Conservation (phyloP, 208 protist genomes). For the Wallacemonas collosoma region DNA sequence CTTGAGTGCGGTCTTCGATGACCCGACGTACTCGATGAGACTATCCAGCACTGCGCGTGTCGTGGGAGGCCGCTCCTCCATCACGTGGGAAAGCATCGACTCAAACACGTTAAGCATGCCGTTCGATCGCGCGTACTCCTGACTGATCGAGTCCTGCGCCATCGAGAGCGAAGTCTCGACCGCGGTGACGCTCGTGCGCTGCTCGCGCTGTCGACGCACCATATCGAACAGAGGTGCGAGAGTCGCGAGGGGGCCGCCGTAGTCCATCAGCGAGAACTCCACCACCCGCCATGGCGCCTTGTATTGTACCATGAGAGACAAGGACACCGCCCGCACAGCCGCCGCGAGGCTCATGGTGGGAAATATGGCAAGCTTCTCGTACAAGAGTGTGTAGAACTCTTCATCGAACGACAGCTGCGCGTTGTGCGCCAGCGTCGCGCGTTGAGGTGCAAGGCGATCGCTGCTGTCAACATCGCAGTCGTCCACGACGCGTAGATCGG, state of each 20-base stretch:
- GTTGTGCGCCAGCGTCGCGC: constrained; percentile 40
- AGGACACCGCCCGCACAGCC: constrained; percentile 32
- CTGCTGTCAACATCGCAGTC: constrained; percentile 6
- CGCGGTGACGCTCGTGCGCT: neutral
- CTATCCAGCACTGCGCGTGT: constrained; percentile 54
- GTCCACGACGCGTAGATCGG: constrained; percentile 41
- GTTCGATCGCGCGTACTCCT: constrained; percentile 31
- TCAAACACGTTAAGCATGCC: constrained; percentile 70
- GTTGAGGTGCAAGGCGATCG: constrained; percentile 20
- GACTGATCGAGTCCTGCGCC: constrained; percentile 34
- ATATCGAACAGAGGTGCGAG: constrained; percentile 22
- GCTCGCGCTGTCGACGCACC: neutral
- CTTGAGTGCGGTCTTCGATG: constrained; percentile 24
- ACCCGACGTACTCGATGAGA: constrained; percentile 58
- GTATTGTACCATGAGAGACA: constrained; percentile 22
- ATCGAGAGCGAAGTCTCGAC: neutral
- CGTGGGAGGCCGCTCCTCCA: constrained; percentile 38
- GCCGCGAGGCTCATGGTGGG: constrained; percentile 33
- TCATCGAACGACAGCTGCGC: constrained; percentile 15
- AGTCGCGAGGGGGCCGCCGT: constrained; percentile 47
- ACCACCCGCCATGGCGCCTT: constrained; percentile 59
- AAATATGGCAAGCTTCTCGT: constrained; percentile 26
- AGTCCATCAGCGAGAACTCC: constrained; percentile 57
- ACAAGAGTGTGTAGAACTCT: constrained; percentile 33
- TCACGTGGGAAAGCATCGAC: constrained; percentile 50